These are phyloP conservation scores for Solanum bulbocastanum DNA, from an alignment of 257 asterid species.

Conservation along the genomic window DNA sequence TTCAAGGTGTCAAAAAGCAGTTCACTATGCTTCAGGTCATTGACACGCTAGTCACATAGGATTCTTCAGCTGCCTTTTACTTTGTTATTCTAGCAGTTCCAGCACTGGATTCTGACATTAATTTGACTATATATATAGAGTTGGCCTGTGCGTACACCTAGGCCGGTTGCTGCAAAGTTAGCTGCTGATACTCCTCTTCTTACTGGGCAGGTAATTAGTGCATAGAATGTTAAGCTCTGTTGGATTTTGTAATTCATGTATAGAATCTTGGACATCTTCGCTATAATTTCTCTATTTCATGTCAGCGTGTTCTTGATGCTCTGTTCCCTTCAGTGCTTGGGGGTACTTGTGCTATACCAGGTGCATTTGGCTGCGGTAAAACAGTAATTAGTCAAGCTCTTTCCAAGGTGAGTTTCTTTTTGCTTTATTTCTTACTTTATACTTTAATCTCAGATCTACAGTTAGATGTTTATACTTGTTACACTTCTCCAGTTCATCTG, in stretches of 20 bases:
- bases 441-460: background rate
- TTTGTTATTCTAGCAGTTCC: background rate
- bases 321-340: slow-evolving; percentile 99
- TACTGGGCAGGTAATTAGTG: slow-evolving; percentile 81
- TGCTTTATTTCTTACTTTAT: background rate
- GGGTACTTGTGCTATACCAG: slow-evolving; percentile 99
- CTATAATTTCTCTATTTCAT: slow-evolving; percentile 6
- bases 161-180: slow-evolving; percentile 93
- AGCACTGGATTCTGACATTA: background rate
- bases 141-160: slow-evolving; percentile 98
- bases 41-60: background rate
- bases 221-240: background rate
- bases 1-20: slow-evolving; percentile 79
- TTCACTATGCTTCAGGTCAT: slow-evolving; percentile 95
- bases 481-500: background rate
- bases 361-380: slow-evolving; percentile 99
- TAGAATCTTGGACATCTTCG: background rate
- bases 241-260: background rate
- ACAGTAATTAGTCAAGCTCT: slow-evolving; percentile 99
- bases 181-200: slow-evolving; percentile 99
- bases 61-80: background rate
- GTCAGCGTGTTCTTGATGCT: slow-evolving; percentile 98
- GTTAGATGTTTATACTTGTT: background rate
- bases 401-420: slow-evolving; percentile 58
- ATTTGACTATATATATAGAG: slow-evolving; percentile 33